Evolutionary conservation across 306 rosid species (phyloP), one percentile per base, ranked within the genome.

Genomic region (Ormosia emarginata): DNA sequence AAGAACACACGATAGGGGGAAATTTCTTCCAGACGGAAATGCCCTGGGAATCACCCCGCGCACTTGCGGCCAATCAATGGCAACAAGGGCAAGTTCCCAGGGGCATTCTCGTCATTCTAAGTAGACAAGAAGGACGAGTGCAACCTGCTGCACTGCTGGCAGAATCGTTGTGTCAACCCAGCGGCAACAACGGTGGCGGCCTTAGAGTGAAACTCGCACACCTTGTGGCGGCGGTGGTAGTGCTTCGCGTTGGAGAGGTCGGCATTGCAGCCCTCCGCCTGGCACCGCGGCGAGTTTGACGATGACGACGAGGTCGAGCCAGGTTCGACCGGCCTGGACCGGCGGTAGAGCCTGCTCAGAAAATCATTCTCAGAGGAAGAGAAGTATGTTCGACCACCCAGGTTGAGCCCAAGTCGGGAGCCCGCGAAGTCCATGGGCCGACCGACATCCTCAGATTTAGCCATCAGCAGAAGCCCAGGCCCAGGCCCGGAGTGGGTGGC

Each of bases 121-220:
- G 4, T 5, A 11, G 11, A 36, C 18, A 24, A 1, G 39, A 24
- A 7, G 2, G n/a, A 13, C 49, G 8, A 46, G 3, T 0, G 57
- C 61, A 49, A 92, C 97, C 97, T 93, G 97, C 97, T 93, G 57
- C 97, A 93, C 85, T 93, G 95, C 82, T 93, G 97, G 89, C 97
- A 93, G 86, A 93, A 93, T 72, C 95, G 91, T 91, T 93, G 95
- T 84, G 97, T 93, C 91, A 93, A 75, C 50, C 97, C 97, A 88
- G 90, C 90, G 43, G 95, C 79, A 50, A 93, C 67, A 75, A 93
- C 97, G 33, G 91, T 89, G 77, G 97, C 83, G 40, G 97, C 91
- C 63, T 93, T 93, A 74, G 97, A 93, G 88, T 93, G 97, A 59
- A 82, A 91, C 87, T 93, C 97, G 77, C 97, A 93, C 68, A 93